phyloP scores from a whole-genome alignment of 2,329 filamentous ascomycete genomes.

The Claviceps sp. region DNA sequence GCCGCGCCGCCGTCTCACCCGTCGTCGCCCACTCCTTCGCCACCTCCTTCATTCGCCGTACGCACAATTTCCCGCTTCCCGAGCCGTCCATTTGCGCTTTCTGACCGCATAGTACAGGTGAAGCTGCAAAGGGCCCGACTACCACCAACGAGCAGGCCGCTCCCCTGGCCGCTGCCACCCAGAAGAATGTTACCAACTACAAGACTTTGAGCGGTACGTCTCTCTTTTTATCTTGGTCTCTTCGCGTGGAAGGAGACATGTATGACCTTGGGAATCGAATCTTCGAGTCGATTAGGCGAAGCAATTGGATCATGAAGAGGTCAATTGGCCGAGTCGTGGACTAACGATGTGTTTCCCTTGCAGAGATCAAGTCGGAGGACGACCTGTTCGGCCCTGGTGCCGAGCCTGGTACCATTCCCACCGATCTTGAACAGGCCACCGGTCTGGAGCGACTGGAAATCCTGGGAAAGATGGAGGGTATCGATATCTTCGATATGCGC shows the following conservation, averaged over 20 bases:
- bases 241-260: slow-evolving; percentile 3
- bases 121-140: slow-evolving; percentile 22
- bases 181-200: slow-evolving; percentile 33
- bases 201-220: slow-evolving; percentile 35
- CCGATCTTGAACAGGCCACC: slow-evolving; percentile 89
- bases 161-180: slow-evolving; percentile 23
- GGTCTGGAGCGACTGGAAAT: slow-evolving; percentile 98
- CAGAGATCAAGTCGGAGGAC: slow-evolving; percentile 71
- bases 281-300: not conserved
- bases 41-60: slow-evolving; percentile 49
- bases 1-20: slow-evolving; percentile 41
- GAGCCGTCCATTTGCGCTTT: slow-evolving; percentile 8
- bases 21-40: slow-evolving; percentile 45
- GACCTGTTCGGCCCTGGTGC: slow-evolving; percentile 82
- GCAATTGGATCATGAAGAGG: not conserved
- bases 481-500: slow-evolving; percentile 97
- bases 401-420: slow-evolving; percentile 69
- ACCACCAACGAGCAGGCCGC: slow-evolving; percentile 24
- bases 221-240: not conserved
- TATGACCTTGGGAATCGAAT: slow-evolving; percentile 11
- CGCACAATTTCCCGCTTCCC: slow-evolving; percentile 12
- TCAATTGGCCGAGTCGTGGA: not conserved
- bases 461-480: slow-evolving; percentile 96
- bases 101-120: slow-evolving; percentile 15
- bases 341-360: slow-evolving; percentile 10